Evolutionary conservation across 306 rosid genomes (phyloP).

Genomic region (Ochetophila trinervis): DNA sequence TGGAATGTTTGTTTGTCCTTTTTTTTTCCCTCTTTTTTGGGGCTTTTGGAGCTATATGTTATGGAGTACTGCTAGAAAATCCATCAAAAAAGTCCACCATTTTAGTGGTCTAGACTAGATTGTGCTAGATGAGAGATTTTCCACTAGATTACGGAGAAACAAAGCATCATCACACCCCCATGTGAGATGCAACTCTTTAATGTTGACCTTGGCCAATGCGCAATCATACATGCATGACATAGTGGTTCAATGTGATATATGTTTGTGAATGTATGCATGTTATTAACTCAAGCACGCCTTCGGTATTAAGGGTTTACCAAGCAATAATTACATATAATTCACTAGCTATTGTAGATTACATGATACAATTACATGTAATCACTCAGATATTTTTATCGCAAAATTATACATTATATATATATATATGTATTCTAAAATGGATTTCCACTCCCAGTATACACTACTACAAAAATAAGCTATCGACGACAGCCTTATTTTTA

Average conservation of each 20-base stretch:
- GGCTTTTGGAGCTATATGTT: constrained; percentile 33
- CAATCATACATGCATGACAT: constrained; percentile 8
- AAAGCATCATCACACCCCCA: constrained; percentile 12
- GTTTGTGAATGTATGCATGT: background rate
- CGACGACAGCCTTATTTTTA: no score
- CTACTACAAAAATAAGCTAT: no score
- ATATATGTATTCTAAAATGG: no score
- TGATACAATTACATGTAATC: no score
- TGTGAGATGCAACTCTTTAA: constrained; percentile 17
- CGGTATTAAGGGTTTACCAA: no score
- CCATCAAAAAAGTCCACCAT: constrained; percentile 12
- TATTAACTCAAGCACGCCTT: no score
- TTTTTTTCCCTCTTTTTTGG: background rate
- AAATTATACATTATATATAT: no score
- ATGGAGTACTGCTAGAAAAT: constrained; percentile 28
- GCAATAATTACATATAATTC: no score
- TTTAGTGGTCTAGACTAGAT: constrained; percentile 24
- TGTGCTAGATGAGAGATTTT: background rate
- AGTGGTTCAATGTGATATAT: background rate
- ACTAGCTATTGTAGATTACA: no score
- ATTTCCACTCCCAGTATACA: no score
- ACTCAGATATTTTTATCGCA: no score
- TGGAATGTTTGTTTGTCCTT: constrained; percentile 58
- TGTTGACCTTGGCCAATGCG: constrained; percentile 37
- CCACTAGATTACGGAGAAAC: constrained; percentile 1